Base-by-base conservation (phyloP, 2,329 filamentous ascomycete genomes). In the Xylariaceae sp. region DNA sequence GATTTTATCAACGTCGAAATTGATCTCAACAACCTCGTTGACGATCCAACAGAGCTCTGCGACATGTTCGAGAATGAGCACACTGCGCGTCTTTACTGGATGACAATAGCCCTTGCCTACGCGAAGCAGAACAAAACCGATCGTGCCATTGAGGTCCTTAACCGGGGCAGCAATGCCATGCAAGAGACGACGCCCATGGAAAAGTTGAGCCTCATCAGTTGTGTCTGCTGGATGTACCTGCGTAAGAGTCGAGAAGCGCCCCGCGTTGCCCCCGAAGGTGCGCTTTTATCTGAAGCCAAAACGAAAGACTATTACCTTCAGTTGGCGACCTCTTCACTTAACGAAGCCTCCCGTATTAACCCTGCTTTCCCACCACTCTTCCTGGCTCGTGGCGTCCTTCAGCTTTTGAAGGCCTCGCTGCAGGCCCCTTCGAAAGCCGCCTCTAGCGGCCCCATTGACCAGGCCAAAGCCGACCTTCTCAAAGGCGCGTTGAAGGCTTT, bases 91-190 rank as follows among this genome's bases (percentile, higher is more conserved):
- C 89, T 86, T 49, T 95, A 95, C 63, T 99, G 95, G 95, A 92
- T 99, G 79, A 92, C 90, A n/a, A 94, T 97, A 61, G 89, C 95
- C 40, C 80, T 97, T 55, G 92, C 92, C 45, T 99, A 99, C 68
- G 92, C 94, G 39, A 99, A 97, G 75, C 90, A 96, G 74, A 86
- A 87, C 68, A 95, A 95, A 74, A 83, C 94, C 58, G 92, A 96
- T 68, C 88, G 94, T 74, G 83, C 84, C 54, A 86, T 87, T 63
- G 84, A 87, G 70, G 85, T 86, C 76, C 75, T 87, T 62, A 83
- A 85, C 47, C 87, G 89, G 65, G 90, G 89, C 46, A 78, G 89
- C 63, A 80, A 81, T 56, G 89, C 88, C 58, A 79, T 84, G 63
- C 84, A 90, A 65, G 80, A 78, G 52, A 84, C 84, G 64, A 86